A percentile compares a stretch with the other conserved stretches of the same genome.
These are phyloP conservation scores for Trametes cingulata DNA, from an alignment of 768 basidiomycete genomes.

Conservation along the genomic window DNA sequence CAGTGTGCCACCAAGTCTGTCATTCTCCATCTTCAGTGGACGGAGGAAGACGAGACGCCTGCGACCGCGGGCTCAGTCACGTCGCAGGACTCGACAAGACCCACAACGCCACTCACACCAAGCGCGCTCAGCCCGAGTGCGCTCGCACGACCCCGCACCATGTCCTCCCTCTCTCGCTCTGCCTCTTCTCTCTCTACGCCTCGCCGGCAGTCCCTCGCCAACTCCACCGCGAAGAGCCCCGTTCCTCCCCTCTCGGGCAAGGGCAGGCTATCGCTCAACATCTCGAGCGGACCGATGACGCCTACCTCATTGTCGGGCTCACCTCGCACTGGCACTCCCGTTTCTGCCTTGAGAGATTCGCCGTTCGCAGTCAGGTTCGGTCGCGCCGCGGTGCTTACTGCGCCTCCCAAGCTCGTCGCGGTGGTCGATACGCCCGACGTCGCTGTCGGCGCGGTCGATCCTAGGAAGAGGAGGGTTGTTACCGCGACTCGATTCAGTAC, in stretches of 20 bases:
- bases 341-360: slow-evolving; percentile 22
- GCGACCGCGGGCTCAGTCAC: slow-evolving; percentile 16
- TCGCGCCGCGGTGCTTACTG: slow-evolving; percentile 74
- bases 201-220: slow-evolving; percentile 36
- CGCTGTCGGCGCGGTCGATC: slow-evolving; percentile 87
- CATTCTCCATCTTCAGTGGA: slow-evolving; percentile 85
- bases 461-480: slow-evolving; percentile 78
- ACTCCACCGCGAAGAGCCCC: slow-evolving; percentile 36
- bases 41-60: slow-evolving; percentile 53
- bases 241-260: slow-evolving; percentile 33
- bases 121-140: slow-evolving; percentile 24
- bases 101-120: slow-evolving; percentile 26
- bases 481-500: slow-evolving; percentile 89
- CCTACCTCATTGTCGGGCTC: slow-evolving; percentile 40
- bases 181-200: slow-evolving; percentile 50
- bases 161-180: slow-evolving; percentile 57
- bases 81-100: slow-evolving; percentile 21
- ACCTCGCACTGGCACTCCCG: slow-evolving; percentile 37
- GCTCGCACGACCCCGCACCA: slow-evolving; percentile 39
- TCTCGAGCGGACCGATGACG: slow-evolving; percentile 46
- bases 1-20: slow-evolving; percentile 89
- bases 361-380: slow-evolving; percentile 56
- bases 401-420: slow-evolving; percentile 81
- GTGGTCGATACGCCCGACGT: slow-evolving; percentile 87
- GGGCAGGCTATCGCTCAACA: slow-evolving; percentile 43